These are phyloP conservation scores for Backusella circina DNA, from an alignment of 192 early-diverging fungal genomes.

Conservation along the genomic window DNA sequence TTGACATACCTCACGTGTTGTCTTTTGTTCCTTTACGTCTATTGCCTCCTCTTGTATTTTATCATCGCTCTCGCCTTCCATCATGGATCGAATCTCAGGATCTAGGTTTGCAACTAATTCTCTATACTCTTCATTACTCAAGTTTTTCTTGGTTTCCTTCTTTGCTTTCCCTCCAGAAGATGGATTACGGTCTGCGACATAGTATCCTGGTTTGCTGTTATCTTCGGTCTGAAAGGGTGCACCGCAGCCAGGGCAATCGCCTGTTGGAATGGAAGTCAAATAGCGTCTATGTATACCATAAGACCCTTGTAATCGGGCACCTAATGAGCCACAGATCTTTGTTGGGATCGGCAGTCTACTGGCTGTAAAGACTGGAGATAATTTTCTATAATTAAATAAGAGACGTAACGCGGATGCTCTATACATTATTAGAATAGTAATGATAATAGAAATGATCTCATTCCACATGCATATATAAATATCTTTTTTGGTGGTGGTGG, in stretches of 20 bases:
- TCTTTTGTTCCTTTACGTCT: neutral
- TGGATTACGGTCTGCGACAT: slow-evolving; percentile 27
- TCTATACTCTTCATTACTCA: slow-evolving; percentile 44
- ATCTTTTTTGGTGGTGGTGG: no score
- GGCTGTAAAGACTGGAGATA: neutral
- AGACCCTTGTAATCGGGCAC: neutral
- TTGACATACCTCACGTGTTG: slow-evolving; percentile 52
- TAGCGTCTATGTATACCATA: neutral
- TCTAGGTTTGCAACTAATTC: slow-evolving; percentile 37
- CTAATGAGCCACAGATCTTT: neutral
- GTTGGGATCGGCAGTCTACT: neutral
- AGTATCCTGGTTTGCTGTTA: slow-evolving; percentile 44
- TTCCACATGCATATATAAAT: no score
- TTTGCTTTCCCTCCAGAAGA: neutral
- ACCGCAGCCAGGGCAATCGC: slow-evolving; percentile 64
- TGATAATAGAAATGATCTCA: neutral
- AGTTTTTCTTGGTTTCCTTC: slow-evolving; percentile 11
- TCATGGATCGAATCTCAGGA: slow-evolving; percentile 25
- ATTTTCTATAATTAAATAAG: neutral
- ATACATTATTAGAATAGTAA: neutral
- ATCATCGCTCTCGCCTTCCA: slow-evolving; percentile 9
- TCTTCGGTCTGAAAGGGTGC: slow-evolving; percentile 57
- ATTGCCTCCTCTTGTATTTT: neutral
- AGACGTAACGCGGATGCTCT: neutral
- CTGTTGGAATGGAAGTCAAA: neutral